Evolutionary conservation across 1,284 basidiomycete genomes (phyloP).

Genomic region (Sporisorium sorghi): DNA sequence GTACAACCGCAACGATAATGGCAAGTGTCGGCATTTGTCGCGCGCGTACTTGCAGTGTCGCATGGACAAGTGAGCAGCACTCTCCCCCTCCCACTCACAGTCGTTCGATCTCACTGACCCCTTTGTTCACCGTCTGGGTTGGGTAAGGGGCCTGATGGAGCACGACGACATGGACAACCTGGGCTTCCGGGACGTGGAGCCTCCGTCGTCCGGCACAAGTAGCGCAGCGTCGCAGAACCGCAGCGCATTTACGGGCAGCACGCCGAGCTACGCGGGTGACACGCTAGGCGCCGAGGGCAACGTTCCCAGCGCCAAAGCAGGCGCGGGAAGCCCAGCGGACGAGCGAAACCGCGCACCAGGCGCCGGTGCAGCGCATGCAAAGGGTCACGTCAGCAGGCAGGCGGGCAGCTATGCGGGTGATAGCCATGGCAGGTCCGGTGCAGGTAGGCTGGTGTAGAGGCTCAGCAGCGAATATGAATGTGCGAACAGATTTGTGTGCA

Average conservation of each 20-base stretch:
- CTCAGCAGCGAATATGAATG: no score
- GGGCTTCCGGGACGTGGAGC: constrained; percentile 52
- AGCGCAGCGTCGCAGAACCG: constrained; percentile 21
- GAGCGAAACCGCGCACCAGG: constrained; percentile 16
- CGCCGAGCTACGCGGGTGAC: constrained; percentile 29
- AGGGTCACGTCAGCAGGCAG: constrained; percentile 23
- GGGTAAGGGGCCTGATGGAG: constrained; percentile 64
- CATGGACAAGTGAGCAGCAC: constrained; percentile 82
- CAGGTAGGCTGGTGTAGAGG: constrained; percentile 23
- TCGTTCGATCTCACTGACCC: not conserved
- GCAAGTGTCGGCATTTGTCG: constrained; percentile 81
- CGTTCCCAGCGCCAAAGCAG: constrained; percentile 14
- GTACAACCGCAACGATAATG: constrained; percentile 80
- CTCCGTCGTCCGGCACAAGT: not conserved
- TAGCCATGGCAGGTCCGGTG: constrained; percentile 9
- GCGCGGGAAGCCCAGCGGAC: constrained; percentile 15
- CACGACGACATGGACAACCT: constrained; percentile 63
- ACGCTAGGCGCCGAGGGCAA: constrained; percentile 24
- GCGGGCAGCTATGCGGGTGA: constrained; percentile 29
- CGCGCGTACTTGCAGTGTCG: constrained; percentile 89
- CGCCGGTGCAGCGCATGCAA: constrained; percentile 7
- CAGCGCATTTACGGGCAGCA: constrained; percentile 1
- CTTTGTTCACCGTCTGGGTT: not conserved
- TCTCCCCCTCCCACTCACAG: no score
- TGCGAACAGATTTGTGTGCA: no score